Conservation (phyloP, 495 filamentous ascomycete species). For the Lophiotrema nucula region DNA sequence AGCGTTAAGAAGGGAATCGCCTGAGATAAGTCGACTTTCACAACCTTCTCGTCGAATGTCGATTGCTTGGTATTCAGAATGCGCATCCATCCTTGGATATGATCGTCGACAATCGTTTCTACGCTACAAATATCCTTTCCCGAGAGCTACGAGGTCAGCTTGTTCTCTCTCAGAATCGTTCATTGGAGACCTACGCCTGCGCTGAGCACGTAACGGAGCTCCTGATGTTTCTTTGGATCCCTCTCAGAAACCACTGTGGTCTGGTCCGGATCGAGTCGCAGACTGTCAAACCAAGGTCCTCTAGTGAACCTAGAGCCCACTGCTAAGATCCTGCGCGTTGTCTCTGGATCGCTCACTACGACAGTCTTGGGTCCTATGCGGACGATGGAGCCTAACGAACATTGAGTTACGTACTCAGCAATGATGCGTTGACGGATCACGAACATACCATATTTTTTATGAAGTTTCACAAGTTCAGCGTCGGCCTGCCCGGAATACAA, state of each 20-base stretch:
- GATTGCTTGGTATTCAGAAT: neutral
- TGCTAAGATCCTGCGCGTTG: conserved; percentile 37
- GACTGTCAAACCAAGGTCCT: conserved; percentile 31
- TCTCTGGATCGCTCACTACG: conserved; percentile 43
- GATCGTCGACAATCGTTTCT: conserved; percentile 7
- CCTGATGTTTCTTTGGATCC: conserved; percentile 24
- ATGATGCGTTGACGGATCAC: conserved; percentile 28
- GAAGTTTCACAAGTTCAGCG: neutral
- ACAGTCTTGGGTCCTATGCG: conserved; percentile 48
- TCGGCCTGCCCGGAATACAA: neutral
- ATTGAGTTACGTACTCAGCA: neutral
- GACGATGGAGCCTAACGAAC: conserved; percentile 34
- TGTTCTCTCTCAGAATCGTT: conserved; percentile 19
- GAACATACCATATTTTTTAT: conserved; percentile 16
- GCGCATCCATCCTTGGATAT: conserved; percentile 4
- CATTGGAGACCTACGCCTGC: neutral
- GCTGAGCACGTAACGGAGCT: conserved; percentile 11
- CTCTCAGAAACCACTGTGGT: conserved; percentile 30
- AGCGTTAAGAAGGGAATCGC: conserved; percentile 45
- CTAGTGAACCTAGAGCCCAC: conserved; percentile 40
- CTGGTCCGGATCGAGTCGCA: conserved; percentile 32
- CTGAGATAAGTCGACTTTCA: conserved; percentile 8
- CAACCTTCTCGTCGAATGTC: no score
- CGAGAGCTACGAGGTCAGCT: neutral
- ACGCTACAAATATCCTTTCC: conserved; percentile 14